Percentiles rank a stretch among this genome's conserved stretches.
Evolutionary conservation across 208 protist genomes (phyloP).

Genomic region (Entamoeba invadens): DNA sequence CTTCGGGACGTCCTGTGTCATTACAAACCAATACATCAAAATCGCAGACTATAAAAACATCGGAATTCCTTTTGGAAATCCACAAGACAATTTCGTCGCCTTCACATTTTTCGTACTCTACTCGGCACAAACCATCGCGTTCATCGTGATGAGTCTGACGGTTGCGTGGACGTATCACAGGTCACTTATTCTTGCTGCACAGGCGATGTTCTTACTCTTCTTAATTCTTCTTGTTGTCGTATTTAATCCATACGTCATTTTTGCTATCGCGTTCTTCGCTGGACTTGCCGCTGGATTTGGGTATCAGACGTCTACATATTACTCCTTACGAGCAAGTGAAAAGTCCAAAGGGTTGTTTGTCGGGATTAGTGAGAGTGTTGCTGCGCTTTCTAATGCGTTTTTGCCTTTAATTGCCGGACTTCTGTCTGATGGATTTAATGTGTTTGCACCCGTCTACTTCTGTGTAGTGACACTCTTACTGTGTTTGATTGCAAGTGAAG

Average conservation of each 20-base stretch:
- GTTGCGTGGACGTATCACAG: not conserved
- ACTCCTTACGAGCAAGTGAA: not conserved
- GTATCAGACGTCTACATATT: not conserved
- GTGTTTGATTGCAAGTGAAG: not conserved
- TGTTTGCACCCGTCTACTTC: not conserved
- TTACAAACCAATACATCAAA: not conserved
- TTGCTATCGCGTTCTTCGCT: not conserved
- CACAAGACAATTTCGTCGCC: not conserved
- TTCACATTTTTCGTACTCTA: not conserved
- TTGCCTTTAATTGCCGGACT: not conserved
- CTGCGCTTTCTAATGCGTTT: not conserved
- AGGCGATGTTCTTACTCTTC: not conserved
- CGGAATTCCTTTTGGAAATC: not conserved
- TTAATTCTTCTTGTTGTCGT: not conserved
- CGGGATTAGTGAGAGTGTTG: not conserved
- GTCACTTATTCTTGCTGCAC: not conserved
- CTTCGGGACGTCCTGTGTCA: not conserved
- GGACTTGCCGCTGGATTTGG: not conserved
- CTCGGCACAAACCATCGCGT: not conserved
- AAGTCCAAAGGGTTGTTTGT: not conserved
- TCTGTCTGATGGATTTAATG: not conserved
- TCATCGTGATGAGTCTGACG: not conserved
- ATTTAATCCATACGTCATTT: not conserved
- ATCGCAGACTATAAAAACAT: not conserved
- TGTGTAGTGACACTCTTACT: not conserved